Base-by-base conservation (phyloP, 352 stramenopile species). In the Pythium utonaiense region DNA sequence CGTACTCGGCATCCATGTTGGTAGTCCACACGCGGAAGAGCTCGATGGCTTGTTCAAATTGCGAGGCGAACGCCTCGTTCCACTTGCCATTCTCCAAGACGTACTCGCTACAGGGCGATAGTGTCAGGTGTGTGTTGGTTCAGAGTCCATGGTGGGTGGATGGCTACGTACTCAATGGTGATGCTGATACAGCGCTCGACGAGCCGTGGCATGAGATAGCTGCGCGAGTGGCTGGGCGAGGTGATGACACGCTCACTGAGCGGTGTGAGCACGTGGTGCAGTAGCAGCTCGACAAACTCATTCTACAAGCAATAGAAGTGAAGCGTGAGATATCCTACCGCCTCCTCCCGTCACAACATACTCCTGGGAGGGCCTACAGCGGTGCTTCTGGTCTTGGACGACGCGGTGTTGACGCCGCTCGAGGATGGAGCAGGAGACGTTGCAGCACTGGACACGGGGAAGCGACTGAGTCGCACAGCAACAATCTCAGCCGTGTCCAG, bases 111-210 rank as follows among this genome's bases (percentile, higher is more conserved):
- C 28, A 33, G 28, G 9, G 28, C 5, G 9, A 5, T 16, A 25
- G 22, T 25, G 14, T 21, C 24, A n/a, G n/a, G n/a, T n/a, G n/a
- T n/a, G n/a, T n/a, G n/a, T n/a, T n/a, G n/a, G n/a, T n/a, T n/a
- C n/a, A n/a, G n/a, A n/a, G n/a, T n/a, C n/a, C n/a, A n/a, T n/a
- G n/a, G n/a, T n/a, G n/a, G n/a, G n/a, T n/a, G n/a, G n/a, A n/a
- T n/a, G n/a, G n/a, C n/a, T n/a, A 77, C 75, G 47, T 64, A 87
- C 79, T 86, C 67, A 48, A 87, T 81, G 0, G 52, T 60, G n/a
- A 83, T 72, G 28, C 49, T 70, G 50, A 87, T 82, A 52, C 79
- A 85, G 45, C 75, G 71, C 44, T 89, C 79, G 27, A 87, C 36
- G 8, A 89, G n/a, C 25, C 60, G 57, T 13, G 79, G 79, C 21